Base-by-base conservation (phyloP, 306 rosid species). In the Gillenia trifoliata region DNA sequence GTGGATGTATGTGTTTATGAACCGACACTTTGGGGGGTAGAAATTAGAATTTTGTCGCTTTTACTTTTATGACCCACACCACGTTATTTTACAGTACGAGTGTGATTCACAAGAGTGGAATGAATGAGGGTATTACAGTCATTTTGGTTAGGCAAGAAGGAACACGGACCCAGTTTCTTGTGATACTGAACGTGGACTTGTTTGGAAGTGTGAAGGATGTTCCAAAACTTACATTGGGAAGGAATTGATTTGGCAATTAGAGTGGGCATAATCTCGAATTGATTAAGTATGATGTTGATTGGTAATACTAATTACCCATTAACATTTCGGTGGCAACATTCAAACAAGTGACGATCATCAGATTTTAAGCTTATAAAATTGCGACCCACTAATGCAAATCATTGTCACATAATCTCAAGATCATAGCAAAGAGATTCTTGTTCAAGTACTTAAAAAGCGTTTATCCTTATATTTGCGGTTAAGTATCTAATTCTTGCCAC, bases 1-100 rank as follows among this genome's bases (percentile, higher is more conserved):
- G 40, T 60, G 67, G 36, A 30, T 41, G 1, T 20, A 64, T 10
- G 59, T 10, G 6, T 17, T 59, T 40, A 11, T 11, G 30, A 38
- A 72, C 68, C 76, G 76, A 41, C 76, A 60, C 57, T 41, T 72
- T 17, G 11, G 76, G 8, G 66, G 59, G 29, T 26, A 1, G 10
- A 64, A 62, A 30, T 17, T 62, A 30, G 23, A 62, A 17, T 62
- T 57, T 57, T 30, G 34, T 16, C 60, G 5, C 9, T 61, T 61
- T 61, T 29, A 30, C 66, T 61, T 26, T 59, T 29, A 29, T 59
- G 20, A 25, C 64, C 64, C 29, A 26, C 19, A 26, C 34, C 5
- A 26, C 1, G 8, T 12, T 3, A 2, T 0, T 26, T 5, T 59
- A 26, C 29, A 55, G 28, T 20, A 16, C 22, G 29, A 15, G 28